Percentiles rank a stretch among this genome's conserved stretches.
phyloP scores from a whole-genome alignment of 768 basidiomycete species.

The Serendipita sp. region DNA sequence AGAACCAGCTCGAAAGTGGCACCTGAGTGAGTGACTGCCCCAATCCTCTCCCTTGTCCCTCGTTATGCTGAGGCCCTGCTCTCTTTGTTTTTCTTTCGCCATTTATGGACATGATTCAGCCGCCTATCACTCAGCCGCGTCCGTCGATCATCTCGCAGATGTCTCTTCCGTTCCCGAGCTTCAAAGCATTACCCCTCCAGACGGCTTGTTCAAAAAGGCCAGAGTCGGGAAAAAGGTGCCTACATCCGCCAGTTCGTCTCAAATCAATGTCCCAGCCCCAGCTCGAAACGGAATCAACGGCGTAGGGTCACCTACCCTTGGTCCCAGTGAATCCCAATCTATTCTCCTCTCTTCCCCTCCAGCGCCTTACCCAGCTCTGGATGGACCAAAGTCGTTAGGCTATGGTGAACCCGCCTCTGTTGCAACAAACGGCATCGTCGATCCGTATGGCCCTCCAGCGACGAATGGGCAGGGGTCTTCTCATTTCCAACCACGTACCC shows the following conservation, averaged over 20 bases:
- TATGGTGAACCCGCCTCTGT: background rate
- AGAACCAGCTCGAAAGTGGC: constrained; percentile 3
- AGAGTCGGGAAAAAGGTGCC: background rate
- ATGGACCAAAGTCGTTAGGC: background rate
- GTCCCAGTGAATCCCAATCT: background rate
- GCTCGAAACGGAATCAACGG: background rate
- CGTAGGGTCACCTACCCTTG: background rate
- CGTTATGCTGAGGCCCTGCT: background rate
- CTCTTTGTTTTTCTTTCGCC: background rate
- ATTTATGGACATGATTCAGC: background rate
- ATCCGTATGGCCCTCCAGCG: too few species aligned
- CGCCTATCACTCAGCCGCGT: background rate
- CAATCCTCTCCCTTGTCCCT: background rate
- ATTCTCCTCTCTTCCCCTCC: background rate
- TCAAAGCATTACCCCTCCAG: background rate
- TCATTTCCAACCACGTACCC: too few species aligned
- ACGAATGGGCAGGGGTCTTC: too few species aligned
- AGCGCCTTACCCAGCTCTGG: too few species aligned
- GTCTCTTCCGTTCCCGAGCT: background rate
- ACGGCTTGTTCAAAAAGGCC: background rate
- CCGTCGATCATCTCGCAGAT: background rate
- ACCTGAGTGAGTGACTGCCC: background rate
- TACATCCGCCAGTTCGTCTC: background rate
- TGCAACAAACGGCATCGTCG: background rate
- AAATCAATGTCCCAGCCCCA: background rate